A percentile compares a stretch with the other conserved stretches of the same genome.
Evolutionary conservation across 305 asterid genomes (phyloP).

Genomic region (Fraxinus dipetala): DNA sequence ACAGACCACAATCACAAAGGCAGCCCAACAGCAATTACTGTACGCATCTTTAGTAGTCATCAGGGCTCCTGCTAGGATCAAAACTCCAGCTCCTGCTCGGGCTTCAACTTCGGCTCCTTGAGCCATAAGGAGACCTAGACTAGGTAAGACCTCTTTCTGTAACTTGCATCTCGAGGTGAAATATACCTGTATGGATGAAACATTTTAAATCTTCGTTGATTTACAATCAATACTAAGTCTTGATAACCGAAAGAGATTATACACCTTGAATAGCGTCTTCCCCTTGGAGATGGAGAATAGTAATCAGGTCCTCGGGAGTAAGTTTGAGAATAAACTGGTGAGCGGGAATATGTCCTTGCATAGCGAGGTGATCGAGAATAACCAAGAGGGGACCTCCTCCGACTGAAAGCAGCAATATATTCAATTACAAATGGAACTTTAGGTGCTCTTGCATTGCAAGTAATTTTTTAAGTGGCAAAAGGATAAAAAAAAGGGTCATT

Average conservation of each 20-base stretch:
- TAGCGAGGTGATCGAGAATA: constrained; percentile 33
- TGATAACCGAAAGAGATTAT: neutral
- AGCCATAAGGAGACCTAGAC: constrained; percentile 43
- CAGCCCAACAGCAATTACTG: neutral
- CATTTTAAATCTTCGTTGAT: too few species aligned
- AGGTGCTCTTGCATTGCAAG: neutral
- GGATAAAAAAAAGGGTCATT: too few species aligned
- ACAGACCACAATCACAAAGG: neutral
- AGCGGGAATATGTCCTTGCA: constrained; percentile 28
- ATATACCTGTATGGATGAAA: constrained; percentile 31
- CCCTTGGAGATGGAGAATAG: constrained; percentile 43
- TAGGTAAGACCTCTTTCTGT: constrained; percentile 41
- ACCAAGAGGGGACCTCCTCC: constrained; percentile 30
- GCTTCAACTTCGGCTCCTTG: constrained; percentile 45
- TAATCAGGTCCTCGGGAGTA: constrained; percentile 38
- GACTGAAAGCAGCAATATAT: neutral
- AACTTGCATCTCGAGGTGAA: constrained; percentile 36
- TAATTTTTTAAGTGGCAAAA: too few species aligned
- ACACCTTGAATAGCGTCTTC: constrained; percentile 44
- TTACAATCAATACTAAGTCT: neutral
- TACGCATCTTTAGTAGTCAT: constrained; percentile 19
- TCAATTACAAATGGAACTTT: neutral
- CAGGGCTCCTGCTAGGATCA: constrained; percentile 19
- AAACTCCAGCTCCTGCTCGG: constrained; percentile 34
- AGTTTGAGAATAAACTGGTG: constrained; percentile 30